Conservation (phyloP, 2,329 filamentous ascomycete species). For the Hirsutella rhossiliensis region DNA sequence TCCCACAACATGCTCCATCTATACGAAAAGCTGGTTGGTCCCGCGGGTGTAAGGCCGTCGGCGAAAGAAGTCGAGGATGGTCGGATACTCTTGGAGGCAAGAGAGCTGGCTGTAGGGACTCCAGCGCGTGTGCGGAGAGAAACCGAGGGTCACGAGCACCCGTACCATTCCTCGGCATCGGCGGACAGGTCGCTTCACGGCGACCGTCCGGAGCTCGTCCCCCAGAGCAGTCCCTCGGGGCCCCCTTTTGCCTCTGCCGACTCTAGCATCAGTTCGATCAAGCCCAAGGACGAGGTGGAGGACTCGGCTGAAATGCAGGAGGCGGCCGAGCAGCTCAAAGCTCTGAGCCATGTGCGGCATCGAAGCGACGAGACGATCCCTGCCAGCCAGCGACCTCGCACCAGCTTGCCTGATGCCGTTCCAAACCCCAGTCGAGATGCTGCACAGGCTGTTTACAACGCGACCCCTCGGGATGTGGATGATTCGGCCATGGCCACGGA, state of each 20-base stretch:
- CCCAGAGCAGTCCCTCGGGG: conserved; percentile 16
- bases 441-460: conserved; percentile 14
- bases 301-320: conserved; percentile 60
- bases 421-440: conserved; percentile 17
- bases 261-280: conserved; percentile 9
- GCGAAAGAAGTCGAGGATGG: conserved; percentile 45
- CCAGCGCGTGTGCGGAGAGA: conserved; percentile 16
- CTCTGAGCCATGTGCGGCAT: conserved; percentile 50
- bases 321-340: conserved; percentile 54
- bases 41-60: conserved; percentile 29
- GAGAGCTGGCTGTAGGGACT: conserved; percentile 29
- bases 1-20: conserved; percentile 56
- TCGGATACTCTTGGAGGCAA: conserved; percentile 41
- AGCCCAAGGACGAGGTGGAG: conserved; percentile 29
- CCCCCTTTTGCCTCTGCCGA: conserved; percentile 9
- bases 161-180: conserved; percentile 11
- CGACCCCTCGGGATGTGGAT: conserved; percentile 17
- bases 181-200: conserved; percentile 11
- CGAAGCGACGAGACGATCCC: conserved; percentile 31
- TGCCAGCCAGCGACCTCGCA: conserved; percentile 19
- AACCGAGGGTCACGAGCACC: conserved; percentile 12
- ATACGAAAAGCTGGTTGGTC: conserved; percentile 45
- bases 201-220: conserved; percentile 12
- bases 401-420: conserved; percentile 25
- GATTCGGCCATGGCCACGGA: conserved; percentile 12